Percentiles rank a stretch among this genome's conserved stretches.
These are phyloP conservation scores for Gardenia jasminoides DNA, from an alignment of 257 asterid species.

Conservation along the genomic window DNA sequence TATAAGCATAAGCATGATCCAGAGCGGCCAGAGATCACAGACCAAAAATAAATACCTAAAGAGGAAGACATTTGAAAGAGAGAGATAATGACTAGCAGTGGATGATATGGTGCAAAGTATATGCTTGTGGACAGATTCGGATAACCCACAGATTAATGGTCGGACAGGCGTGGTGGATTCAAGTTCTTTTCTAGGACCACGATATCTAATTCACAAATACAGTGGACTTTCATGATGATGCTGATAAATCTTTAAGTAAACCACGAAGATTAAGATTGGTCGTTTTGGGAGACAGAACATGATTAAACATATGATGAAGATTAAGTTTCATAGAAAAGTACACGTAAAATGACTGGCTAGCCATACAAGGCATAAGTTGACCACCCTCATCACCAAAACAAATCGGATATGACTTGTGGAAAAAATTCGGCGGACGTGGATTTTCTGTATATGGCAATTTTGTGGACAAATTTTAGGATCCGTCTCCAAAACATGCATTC, in stretches of 20 bases:
- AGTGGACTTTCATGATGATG: background rate
- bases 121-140: slow-evolving; percentile 7
- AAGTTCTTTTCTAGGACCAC: background rate
- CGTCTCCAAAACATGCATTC: too few relatives aligned
- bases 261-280: background rate
- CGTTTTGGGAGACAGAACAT: too few relatives aligned
- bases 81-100: background rate
- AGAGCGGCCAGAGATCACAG: background rate
- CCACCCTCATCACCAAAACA: too few relatives aligned
- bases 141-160: background rate
- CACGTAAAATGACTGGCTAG: too few relatives aligned
- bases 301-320: too few relatives aligned
- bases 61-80: background rate
- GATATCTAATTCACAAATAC: background rate
- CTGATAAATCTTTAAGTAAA: background rate
- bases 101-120: background rate
- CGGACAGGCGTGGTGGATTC: background rate
- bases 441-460: background rate
- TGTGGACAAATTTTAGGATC: background rate
- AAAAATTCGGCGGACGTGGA: background rate
- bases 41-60: background rate
- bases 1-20: background rate
- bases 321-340: too few relatives aligned
- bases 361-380: too few relatives aligned
- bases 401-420: too few relatives aligned